phyloP scores from a whole-genome alignment of 2,329 filamentous ascomycete species.

The Madurella mycetomatis region DNA sequence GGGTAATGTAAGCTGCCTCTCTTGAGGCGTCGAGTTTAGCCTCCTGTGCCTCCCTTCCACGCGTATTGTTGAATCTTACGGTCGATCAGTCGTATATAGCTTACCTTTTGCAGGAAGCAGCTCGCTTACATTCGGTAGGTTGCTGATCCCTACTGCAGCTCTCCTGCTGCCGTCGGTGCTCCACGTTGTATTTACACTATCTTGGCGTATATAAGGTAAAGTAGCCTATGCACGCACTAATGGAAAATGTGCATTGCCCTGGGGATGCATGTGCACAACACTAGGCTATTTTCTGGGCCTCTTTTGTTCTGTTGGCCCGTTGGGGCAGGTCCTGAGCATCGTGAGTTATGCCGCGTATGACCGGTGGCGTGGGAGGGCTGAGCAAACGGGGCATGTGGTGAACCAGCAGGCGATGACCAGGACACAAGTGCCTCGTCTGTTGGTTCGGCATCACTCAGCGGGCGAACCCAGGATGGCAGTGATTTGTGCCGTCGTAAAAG shows the following conservation, averaged over 20 bases:
- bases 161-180: too few species aligned
- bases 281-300: neutral
- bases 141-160: too few species aligned
- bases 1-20: neutral
- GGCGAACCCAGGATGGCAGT: constrained; percentile 7
- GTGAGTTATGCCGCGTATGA: constrained; percentile 12
- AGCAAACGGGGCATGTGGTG: constrained; percentile 8
- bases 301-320: neutral
- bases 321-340: neutral
- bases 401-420: constrained; percentile 1
- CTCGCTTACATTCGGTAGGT: neutral
- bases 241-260: neutral
- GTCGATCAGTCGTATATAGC: neutral
- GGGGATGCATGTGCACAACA: neutral
- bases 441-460: neutral
- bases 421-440: constrained; percentile 1
- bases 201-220: too few species aligned
- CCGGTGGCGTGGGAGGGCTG: constrained; percentile 16
- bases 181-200: too few species aligned
- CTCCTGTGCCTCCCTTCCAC: constrained; percentile 9
- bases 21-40: neutral
- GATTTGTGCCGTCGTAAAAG: neutral
- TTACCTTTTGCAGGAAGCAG: neutral
- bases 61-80: neutral
- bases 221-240: neutral